Base-by-base conservation (phyloP, 306 rosid species). In the Malus sylvestris region DNA sequence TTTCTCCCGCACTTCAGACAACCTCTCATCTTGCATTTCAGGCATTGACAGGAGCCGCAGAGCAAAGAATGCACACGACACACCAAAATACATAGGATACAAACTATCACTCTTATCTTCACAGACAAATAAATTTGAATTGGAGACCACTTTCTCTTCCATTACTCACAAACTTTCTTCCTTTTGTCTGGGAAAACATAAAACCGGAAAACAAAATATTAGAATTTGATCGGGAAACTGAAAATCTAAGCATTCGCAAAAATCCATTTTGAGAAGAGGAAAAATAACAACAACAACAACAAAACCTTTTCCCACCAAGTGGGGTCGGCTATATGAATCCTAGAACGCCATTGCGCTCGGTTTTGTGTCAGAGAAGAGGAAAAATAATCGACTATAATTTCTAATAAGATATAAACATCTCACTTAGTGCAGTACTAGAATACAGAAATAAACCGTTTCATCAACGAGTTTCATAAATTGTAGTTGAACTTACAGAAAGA, bases 21-120 rank as follows among this genome's bases (percentile, higher is more conserved):
- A 87, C 70, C 71, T 90, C 72, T 85, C 88, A 55, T 83, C 83
- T 64, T 87, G 89, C 62, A 76, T 78, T 20, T 83, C 81, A 16
- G 92, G 81, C 22, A 83, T 76, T 64, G 92, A 79, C 80, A 95
- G 81, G 9, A 83, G 83, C 64, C 87, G 86, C 30, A 90, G 91
- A 29, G 93, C 98, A 58, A 89, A 88, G 49, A 95, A 88, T 44
- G 96, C 98, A 75, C 96, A 95, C 55, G 98, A 90, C 76, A 89
- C 91, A 68, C 97, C 98, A 68, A 92, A 90, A 83, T 85, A 95
- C 87, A 83, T 73, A 13, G 96, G 93, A 80, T 87, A 89, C 80
- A 92, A 74, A 74, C 81, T 82, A 70, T 89, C 88, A 68, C 62
- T 78, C 83, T 80, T 82, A 49, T 86, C 88, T 64, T 81, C 88